These are phyloP conservation scores for Calcarisporium arbuscula DNA, from an alignment of 2,329 filamentous ascomycete species.

Conservation along the genomic window DNA sequence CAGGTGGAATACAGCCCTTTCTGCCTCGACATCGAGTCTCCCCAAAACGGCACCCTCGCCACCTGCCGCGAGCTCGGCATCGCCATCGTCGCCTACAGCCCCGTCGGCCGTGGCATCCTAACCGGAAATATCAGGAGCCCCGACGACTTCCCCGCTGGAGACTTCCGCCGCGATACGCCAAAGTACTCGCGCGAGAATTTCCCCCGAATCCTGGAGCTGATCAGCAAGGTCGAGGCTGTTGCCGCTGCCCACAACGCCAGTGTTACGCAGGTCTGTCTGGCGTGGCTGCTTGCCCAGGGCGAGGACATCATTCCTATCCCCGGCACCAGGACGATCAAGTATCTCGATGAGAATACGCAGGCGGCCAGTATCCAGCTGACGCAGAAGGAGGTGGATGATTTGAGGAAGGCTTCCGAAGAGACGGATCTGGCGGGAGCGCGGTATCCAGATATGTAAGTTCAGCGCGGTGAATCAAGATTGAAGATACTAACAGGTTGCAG, in stretches of 20 bases:
- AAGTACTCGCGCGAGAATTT: slow-evolving; percentile 16
- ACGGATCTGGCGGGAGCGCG: slow-evolving; percentile 20
- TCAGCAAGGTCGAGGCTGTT: slow-evolving; percentile 40
- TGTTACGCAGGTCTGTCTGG: slow-evolving; percentile 51
- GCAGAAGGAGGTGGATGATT: slow-evolving; percentile 25
- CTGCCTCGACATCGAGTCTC: slow-evolving; percentile 51
- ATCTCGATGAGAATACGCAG: slow-evolving; percentile 39
- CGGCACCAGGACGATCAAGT: slow-evolving; percentile 40
- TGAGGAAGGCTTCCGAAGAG: slow-evolving; percentile 22
- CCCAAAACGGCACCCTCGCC: slow-evolving; percentile 39
- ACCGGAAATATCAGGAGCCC: slow-evolving; percentile 40
- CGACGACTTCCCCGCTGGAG: slow-evolving; percentile 34
- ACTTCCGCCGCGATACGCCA: slow-evolving; percentile 29
- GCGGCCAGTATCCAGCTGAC: slow-evolving; percentile 25
- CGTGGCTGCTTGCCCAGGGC: slow-evolving; percentile 57
- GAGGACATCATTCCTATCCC: slow-evolving; percentile 55
- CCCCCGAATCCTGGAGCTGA: slow-evolving; percentile 44
- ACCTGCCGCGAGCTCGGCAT: slow-evolving; percentile 54
- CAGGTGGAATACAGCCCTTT: slow-evolving; percentile 51
- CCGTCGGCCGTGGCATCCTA: slow-evolving; percentile 53
- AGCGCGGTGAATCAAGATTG: no score
- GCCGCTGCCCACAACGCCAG: slow-evolving; percentile 49
- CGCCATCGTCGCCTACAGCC: slow-evolving; percentile 50
- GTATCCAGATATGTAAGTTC: slow-evolving; percentile 12
- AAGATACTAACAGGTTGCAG: no score